Evolutionary conservation across 768 basidiomycete species (phyloP).

Genomic region (Lepiota venenata): DNA sequence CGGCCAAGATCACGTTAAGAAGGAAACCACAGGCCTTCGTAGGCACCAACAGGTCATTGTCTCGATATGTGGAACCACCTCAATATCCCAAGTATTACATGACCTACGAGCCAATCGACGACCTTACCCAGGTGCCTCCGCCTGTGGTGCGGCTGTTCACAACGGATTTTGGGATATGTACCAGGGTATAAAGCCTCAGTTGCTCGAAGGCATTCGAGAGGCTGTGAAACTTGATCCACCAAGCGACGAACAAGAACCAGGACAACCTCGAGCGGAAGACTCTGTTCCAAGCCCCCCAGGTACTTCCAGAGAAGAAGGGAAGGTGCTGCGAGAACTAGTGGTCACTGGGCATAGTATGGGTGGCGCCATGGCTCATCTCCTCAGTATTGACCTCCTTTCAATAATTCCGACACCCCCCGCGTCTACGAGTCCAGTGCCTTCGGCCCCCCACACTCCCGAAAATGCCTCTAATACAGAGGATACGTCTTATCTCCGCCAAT

Average conservation of each 20-base stretch:
- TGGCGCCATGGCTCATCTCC: conserved; percentile 46
- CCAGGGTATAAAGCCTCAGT: conserved; percentile 31
- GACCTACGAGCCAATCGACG: conserved; percentile 40
- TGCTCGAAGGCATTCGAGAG: conserved; percentile 33
- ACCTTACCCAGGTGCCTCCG: conserved; percentile 34
- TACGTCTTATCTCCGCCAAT: conserved; percentile 17
- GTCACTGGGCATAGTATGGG: conserved; percentile 61
- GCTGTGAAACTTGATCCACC: conserved; percentile 23
- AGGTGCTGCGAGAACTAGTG: conserved; percentile 36
- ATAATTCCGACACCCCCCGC: not conserved
- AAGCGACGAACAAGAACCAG: not conserved
- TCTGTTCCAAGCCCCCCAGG: conserved; percentile 17
- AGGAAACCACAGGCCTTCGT: conserved; percentile 27
- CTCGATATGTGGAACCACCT: conserved; percentile 49
- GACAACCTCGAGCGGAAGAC: not conserved
- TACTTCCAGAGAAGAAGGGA: not conserved
- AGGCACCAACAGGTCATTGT: conserved; percentile 43
- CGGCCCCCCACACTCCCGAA: not conserved
- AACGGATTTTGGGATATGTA: conserved; percentile 55
- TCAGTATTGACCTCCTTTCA: conserved; percentile 43
- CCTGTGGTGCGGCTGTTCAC: conserved; percentile 35
- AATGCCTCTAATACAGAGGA: not conserved
- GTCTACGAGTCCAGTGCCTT: not conserved
- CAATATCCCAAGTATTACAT: conserved; percentile 39
- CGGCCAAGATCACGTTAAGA: too few species aligned